A percentile compares a stretch with the other conserved stretches of the same genome.
phyloP scores from a whole-genome alignment of 2,329 filamentous ascomycete genomes.

The Penicillium italicum region DNA sequence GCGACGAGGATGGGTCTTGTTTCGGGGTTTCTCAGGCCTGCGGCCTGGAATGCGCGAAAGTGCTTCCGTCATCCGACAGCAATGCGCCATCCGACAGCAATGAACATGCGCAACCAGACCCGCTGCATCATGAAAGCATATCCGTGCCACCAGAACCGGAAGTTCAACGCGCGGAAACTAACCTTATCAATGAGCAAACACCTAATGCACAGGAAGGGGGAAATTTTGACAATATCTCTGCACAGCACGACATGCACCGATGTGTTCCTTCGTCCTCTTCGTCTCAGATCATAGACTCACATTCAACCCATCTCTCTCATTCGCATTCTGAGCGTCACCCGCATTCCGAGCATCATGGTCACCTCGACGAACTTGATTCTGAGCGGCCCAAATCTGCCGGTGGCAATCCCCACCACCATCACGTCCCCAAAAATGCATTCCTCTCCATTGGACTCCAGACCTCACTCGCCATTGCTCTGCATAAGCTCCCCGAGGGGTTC shows the following conservation, averaged over 20 bases:
- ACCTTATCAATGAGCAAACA: conserved; percentile 1
- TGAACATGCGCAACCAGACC: conserved; percentile 15
- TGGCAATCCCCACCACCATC: conserved; percentile 72
- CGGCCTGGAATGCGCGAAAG: conserved; percentile 58
- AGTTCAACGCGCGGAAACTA: conserved; percentile 1
- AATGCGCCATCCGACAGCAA: conserved; percentile 16
- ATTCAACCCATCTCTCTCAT: not conserved
- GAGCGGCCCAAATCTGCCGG: conserved; percentile 11
- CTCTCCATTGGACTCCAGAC: conserved; percentile 94
- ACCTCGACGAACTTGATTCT: conserved; percentile 11
- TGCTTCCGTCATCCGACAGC: conserved; percentile 21
- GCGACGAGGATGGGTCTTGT: conserved; percentile 58
- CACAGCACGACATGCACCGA: conserved; percentile 5
- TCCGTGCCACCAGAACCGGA: conserved; percentile 18
- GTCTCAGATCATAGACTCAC: conserved; percentile 5
- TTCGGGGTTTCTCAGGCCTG: conserved; percentile 61
- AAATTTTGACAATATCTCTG: conserved; percentile 15
- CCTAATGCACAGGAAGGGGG: conserved; percentile 4
- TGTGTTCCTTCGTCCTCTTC: conserved; percentile 8
- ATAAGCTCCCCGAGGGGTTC: conserved; percentile 85
- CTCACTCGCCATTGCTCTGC: conserved; percentile 87
- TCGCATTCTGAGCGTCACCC: not conserved
- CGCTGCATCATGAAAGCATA: conserved; percentile 18
- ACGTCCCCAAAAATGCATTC: conserved; percentile 91
- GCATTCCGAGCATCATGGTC: not conserved